Conservation (phyloP, 2,329 filamentous ascomycete species). For the Westerdykella sp. region DNA sequence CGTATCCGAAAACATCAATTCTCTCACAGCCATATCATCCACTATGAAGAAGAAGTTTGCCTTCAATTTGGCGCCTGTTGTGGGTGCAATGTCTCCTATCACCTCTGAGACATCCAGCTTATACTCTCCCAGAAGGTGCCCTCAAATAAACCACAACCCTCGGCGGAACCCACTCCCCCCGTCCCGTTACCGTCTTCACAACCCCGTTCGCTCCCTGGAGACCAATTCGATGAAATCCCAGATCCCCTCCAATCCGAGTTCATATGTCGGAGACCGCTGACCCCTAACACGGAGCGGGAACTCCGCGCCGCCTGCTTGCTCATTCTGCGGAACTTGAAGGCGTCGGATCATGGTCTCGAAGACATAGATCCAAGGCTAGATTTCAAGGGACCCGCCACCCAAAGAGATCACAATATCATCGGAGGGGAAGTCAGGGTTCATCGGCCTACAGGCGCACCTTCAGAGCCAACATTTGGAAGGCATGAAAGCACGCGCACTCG, state of each 20-base stretch:
- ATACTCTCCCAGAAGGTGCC: slow-evolving; percentile 29
- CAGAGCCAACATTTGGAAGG: slow-evolving; percentile 23
- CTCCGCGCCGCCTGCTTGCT: slow-evolving; percentile 42
- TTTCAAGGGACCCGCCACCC: slow-evolving; percentile 23
- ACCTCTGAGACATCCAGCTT: slow-evolving; percentile 5
- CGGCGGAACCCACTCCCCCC: slow-evolving; percentile 19
- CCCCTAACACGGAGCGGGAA: slow-evolving; percentile 39
- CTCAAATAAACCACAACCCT: slow-evolving; percentile 24
- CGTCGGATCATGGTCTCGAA: slow-evolving; percentile 33
- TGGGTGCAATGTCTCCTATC: slow-evolving; percentile 17
- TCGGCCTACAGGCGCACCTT: slow-evolving; percentile 24
- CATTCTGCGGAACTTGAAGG: slow-evolving; percentile 39
- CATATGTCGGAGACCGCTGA: slow-evolving; percentile 41
- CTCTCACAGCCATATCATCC: slow-evolving; percentile 1
- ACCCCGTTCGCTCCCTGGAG: slow-evolving; percentile 15
- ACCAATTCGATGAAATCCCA: slow-evolving; percentile 27
- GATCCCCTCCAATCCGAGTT: slow-evolving; percentile 36
- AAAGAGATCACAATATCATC: slow-evolving; percentile 15
- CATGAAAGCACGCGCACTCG: slow-evolving; percentile 19
- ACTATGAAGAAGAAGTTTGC: slow-evolving; percentile 42
- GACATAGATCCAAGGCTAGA: slow-evolving; percentile 34
- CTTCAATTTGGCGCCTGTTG: slow-evolving; percentile 39
- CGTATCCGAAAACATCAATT: slow-evolving; percentile 1
- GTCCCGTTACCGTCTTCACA: slow-evolving; percentile 4
- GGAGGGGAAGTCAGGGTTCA: slow-evolving; percentile 20